Evolutionary conservation across 2,329 filamentous ascomycete species (phyloP).

Genomic region (Colletotrichum acutatum): DNA sequence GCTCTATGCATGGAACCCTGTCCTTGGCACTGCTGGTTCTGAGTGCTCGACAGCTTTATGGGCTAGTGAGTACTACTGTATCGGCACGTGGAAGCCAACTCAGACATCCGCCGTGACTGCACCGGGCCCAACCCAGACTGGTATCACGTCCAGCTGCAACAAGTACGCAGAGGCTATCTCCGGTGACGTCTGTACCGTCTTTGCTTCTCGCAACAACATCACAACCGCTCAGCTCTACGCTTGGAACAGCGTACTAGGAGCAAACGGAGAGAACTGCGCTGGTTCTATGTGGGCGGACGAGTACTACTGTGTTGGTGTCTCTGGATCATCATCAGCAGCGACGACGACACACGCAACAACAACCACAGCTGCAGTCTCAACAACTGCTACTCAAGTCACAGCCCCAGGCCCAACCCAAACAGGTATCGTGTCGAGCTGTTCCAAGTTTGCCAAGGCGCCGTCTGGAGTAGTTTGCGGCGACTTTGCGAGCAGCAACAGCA

Average conservation of each 20-base stretch:
- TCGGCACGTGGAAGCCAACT: neutral
- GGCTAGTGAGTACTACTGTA: neutral
- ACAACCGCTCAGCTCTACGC: neutral
- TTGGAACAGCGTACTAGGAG: neutral
- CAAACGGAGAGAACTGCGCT: neutral
- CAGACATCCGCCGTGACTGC: neutral
- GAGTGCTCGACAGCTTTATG: neutral
- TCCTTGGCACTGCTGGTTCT: neutral
- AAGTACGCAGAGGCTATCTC: neutral
- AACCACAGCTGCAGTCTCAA: neutral
- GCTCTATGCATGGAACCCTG: neutral
- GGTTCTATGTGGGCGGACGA: neutral
- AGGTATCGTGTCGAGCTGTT: neutral
- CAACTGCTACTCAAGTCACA: neutral
- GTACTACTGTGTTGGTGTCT: neutral
- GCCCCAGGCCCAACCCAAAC: neutral
- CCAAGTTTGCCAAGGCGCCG: neutral
- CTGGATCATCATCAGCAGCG: neutral
- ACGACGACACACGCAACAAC: neutral
- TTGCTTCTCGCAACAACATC: neutral
- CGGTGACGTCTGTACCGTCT: neutral
- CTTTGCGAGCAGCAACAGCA: neutral
- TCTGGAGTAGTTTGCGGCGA: neutral
- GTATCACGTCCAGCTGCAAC: neutral
- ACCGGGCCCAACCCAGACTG: neutral